These are phyloP conservation scores for Sonneratia alba DNA, from an alignment of 345 rosid species.

Conservation along the genomic window DNA sequence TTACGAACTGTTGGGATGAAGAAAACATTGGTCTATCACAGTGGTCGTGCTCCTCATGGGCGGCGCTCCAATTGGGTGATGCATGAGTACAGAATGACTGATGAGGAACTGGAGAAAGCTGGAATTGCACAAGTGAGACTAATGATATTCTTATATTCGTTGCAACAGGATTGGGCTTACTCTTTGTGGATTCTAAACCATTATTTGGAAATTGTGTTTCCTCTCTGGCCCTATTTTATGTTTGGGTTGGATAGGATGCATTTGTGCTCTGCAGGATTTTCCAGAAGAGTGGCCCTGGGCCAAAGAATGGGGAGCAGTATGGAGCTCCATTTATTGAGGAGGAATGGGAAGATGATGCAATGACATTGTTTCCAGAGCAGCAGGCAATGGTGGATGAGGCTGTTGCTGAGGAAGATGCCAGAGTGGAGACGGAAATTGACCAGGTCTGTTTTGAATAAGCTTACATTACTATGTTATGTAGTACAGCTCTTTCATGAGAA, in stretches of 20 bases:
- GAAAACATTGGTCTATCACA: conserved; percentile 90
- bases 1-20: conserved; percentile 71
- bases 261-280: conserved; percentile 87
- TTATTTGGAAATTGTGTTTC: conserved; percentile 6
- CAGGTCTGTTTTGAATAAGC: conserved; percentile 36
- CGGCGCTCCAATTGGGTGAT: conserved; percentile 88
- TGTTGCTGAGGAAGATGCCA: conserved; percentile 32
- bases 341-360: conserved; percentile 83
- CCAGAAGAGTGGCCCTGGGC: conserved; percentile 94
- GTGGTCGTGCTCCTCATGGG: conserved; percentile 83
- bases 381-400: conserved; percentile 31
- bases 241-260: conserved; percentile 46
- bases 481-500: neutral
- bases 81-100: conserved; percentile 85
- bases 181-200: neutral
- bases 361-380: conserved; percentile 35
- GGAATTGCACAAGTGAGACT: conserved; percentile 61
- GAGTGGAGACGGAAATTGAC: conserved; percentile 35
- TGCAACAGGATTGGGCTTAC: neutral
- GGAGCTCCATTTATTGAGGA: conserved; percentile 95
- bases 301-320: conserved; percentile 92
- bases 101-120: conserved; percentile 45
- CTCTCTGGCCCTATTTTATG: conserved; percentile 5
- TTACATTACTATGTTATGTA: neutral
- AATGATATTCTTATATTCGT: neutral